Conservation (phyloP, 2,329 filamentous ascomycete species). For the Capronia coronata region DNA sequence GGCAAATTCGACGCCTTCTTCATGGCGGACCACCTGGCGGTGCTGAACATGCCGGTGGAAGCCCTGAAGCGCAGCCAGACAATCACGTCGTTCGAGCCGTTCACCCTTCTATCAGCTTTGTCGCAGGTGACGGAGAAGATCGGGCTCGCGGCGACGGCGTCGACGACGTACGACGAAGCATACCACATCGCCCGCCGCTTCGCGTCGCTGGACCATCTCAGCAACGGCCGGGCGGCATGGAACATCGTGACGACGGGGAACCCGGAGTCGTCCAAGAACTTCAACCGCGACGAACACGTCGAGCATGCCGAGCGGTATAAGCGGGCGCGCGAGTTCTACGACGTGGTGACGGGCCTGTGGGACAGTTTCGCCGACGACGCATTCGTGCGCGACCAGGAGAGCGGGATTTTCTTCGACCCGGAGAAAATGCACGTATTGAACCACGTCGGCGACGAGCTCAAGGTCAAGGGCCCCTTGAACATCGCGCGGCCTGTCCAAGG, state of each 20-base stretch:
- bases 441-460: constrained; percentile 45
- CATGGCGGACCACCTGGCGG: constrained; percentile 51
- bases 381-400: constrained; percentile 45
- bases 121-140: constrained; percentile 46
- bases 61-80: constrained; percentile 54
- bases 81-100: constrained; percentile 53
- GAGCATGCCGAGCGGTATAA: constrained; percentile 48
- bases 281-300: constrained; percentile 46
- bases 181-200: constrained; percentile 51
- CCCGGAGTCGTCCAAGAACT: constrained; percentile 49
- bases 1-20: constrained; percentile 54
- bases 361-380: constrained; percentile 53
- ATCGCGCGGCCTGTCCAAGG: constrained; percentile 50
- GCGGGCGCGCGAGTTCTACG: constrained; percentile 48
- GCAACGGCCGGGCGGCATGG: constrained; percentile 47
- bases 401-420: constrained; percentile 47
- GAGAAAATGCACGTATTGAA: constrained; percentile 49
- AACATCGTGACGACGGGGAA: constrained; percentile 51
- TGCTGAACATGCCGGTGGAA: constrained; percentile 52
- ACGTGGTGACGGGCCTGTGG: constrained; percentile 50
- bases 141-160: constrained; percentile 50
- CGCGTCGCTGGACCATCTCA: constrained; percentile 50
- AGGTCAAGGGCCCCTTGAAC: constrained; percentile 46
- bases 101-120: constrained; percentile 48
- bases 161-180: constrained; percentile 50